Conservation (phyloP, 495 filamentous ascomycete species). For the Durotheca rogersii region DNA sequence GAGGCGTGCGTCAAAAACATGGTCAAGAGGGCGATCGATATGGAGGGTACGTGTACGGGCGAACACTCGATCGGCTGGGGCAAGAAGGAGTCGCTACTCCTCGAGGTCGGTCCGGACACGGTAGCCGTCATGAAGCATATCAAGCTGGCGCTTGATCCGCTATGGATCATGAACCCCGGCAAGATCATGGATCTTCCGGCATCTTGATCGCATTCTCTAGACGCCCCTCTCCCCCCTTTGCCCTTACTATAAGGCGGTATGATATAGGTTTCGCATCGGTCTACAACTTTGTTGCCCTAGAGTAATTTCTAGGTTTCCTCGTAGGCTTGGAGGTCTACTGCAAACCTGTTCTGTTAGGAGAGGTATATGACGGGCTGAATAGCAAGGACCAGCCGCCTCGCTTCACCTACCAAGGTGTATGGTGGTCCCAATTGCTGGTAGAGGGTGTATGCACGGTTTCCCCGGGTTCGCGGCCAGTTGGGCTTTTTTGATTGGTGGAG, state of each 20-base stretch:
- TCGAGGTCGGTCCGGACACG: constrained; percentile 81
- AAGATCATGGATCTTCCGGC: constrained; percentile 74
- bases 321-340: too few relatives aligned
- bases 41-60: constrained; percentile 92
- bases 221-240: neutral
- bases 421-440: too few relatives aligned
- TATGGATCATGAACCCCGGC: constrained; percentile 89
- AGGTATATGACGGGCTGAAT: too few relatives aligned
- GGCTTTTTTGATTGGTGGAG: too few relatives aligned
- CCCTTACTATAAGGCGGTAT: neutral
- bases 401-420: too few relatives aligned
- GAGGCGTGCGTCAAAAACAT: constrained; percentile 82
- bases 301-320: neutral
- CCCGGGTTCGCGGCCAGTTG: too few relatives aligned
- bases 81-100: constrained; percentile 76
- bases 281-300: neutral
- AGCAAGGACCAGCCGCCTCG: too few relatives aligned
- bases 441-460: too few relatives aligned
- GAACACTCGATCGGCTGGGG: constrained; percentile 89
- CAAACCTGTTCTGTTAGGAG: too few relatives aligned
- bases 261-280: neutral
- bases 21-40: constrained; percentile 82
- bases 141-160: constrained; percentile 80
- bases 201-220: too few relatives aligned
- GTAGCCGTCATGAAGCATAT: constrained; percentile 83